Base-by-base conservation (phyloP, 148 eudicot genomes). In the Simmondsia chinensis region DNA sequence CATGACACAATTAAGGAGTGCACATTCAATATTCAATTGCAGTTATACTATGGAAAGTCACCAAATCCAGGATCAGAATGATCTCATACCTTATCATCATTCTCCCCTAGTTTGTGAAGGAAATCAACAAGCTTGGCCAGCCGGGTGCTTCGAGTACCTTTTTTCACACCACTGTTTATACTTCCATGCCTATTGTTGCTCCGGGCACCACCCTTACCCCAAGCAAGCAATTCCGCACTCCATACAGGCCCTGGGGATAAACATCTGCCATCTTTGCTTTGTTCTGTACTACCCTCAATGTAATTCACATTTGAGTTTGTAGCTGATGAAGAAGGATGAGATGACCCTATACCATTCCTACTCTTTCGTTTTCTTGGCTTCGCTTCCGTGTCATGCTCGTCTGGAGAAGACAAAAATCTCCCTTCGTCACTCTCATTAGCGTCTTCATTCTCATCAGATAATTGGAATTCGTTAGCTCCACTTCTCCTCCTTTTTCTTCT, bases 161-260 rank as follows among this genome's bases (percentile, higher is more conserved):
- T 65, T 48, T 64, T 52, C 39, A 26, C 40, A 33, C 37, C 48
- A 25, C 54, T 43, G 35, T 28, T 52, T 12, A n/a, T 42, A 35
- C 39, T 52, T 20, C 54, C 52, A 40, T 52, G 30, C 20, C 64
- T 37, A 7, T 59, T 26, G 26, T 38, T 39, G 30, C 70, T 74
- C 34, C 79, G 68, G 49, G 55, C 56, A 17, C 72, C 79, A 27
- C 71, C 79, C 51, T 50, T 34, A 1, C 79, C 79, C 79, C 79
- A 74, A 43, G 75, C 68, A 49, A 74, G 72, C 63, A 52, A 46
- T 51, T 74, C 75, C 9, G 71, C 30, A 36, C 48, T 61, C 42
- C 56, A 16, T 7, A 56, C 22, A 34, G 50, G 39, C 40, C 49
- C 71, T 46, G 50, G 51, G 22, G 70, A 47, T 28, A 41, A 33